Base-by-base conservation (phyloP, 768 basidiomycete species). In the Psilocybe tampanensis region DNA sequence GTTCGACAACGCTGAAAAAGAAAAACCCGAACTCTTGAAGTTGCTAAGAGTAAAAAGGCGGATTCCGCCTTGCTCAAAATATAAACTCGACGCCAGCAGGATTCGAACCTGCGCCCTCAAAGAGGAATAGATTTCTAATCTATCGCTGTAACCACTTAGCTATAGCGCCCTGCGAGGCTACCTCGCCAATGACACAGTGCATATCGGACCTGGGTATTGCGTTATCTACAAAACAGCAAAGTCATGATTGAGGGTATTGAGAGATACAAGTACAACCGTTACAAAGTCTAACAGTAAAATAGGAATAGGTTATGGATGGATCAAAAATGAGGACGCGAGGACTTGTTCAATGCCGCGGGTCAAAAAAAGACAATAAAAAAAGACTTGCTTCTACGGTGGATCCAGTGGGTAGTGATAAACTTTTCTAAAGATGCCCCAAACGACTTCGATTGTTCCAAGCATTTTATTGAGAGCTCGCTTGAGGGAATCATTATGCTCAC, bases 101-200 rank as follows among this genome's bases (percentile, higher is more conserved):
- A 84, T 75, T 84, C 73, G 82, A 83, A 84, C 83, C 81, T 84
- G 79, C 84, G 84, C 84, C 78, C 82, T 79, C 80, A 79, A 80
- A 83, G 79, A 79, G 81, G 76, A 83, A 83, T 81, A 83, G 81
- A 83, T 83, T 69, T 84, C 83, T 83, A 85, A 84, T 84, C 83
- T 83, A 78, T 83, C 84, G 84, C 84, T 83, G 83, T 86, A 86
- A 86, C 84, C 85, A 86, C 83, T 85, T 84, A 82, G 85, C 83
- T 84, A 84, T 84, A 80, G 83, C 58, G 58, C 58, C 58, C 23
- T 54, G 22, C 7, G 33, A 3, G 6, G 29, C 29, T 9, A 9
- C 29, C 29, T 29, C 29, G 29, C 4, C 9, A 29, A 9, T 29
- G 9, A 4, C 9, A 9, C 29, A 29, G 29, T 29, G 5, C 29